A percentile compares a stretch with the other conserved stretches of the same genome.
Conservation (phyloP, 2,329 filamentous ascomycete genomes). For the Aspergillus texensis region DNA sequence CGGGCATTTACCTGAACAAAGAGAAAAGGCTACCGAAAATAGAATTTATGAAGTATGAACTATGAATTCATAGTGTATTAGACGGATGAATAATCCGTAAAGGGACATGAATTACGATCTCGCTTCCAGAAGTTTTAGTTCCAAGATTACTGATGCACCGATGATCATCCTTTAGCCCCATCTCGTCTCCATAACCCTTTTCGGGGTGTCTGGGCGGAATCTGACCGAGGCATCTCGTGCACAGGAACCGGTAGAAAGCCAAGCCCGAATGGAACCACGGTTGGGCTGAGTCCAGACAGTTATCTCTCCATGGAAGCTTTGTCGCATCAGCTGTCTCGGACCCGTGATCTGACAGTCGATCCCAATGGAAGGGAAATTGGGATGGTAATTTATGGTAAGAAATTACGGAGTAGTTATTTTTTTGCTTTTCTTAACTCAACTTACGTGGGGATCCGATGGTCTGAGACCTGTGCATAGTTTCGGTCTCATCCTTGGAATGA, state of each 20-base stretch:
- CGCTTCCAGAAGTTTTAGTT: slow-evolving; percentile 11
- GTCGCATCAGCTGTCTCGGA: slow-evolving; percentile 8
- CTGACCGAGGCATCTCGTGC: slow-evolving; percentile 24
- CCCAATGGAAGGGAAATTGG: slow-evolving; percentile 20
- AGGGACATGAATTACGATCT: neutral
- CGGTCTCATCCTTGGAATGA: neutral
- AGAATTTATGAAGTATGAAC: neutral
- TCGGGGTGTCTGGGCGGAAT: slow-evolving; percentile 12
- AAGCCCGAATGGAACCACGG: slow-evolving; percentile 13
- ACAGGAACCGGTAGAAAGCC: slow-evolving; percentile 15
- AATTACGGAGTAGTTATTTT: neutral
- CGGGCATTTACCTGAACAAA: neutral
- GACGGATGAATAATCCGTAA: neutral
- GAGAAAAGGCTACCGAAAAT: too few relatives aligned
- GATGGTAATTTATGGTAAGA: slow-evolving; percentile 2
- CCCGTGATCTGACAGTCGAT: slow-evolving; percentile 22
- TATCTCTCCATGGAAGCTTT: neutral
- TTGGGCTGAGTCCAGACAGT: slow-evolving; percentile 10
- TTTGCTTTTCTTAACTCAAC: neutral
- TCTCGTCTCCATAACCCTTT: slow-evolving; percentile 23
- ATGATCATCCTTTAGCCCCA: slow-evolving; percentile 21
- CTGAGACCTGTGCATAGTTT: slow-evolving; percentile 1
- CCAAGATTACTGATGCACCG: slow-evolving; percentile 12
- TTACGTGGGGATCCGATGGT: slow-evolving; percentile 7
- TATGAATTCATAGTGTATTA: neutral